Percentiles rank a stretch among this genome's conserved stretches.
Conservation (phyloP, 31 red algal species). For the Endocladia muricata region DNA sequence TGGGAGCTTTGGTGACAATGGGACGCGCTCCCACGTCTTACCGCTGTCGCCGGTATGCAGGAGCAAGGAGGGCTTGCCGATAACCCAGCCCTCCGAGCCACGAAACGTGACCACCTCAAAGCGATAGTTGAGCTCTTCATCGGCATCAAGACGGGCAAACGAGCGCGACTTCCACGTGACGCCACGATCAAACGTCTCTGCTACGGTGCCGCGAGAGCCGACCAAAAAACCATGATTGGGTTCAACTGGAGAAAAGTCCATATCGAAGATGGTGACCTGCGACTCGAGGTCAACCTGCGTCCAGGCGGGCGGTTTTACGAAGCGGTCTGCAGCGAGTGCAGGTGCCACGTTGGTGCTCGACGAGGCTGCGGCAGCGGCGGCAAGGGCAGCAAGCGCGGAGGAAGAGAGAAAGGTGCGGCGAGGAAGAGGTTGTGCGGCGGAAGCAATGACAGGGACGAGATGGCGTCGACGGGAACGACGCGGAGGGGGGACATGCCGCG, state of each 20-base stretch:
- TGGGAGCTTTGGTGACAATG: conserved; percentile 85
- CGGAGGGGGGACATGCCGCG: too few relatives aligned
- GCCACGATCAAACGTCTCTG: conserved; percentile 85
- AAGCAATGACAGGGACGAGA: too few relatives aligned
- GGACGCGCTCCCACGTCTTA: conserved; percentile 88
- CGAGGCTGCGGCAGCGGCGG: neutral
- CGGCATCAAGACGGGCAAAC: conserved; percentile 74
- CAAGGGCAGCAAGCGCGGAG: neutral
- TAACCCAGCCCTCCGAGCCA: conserved; percentile 92
- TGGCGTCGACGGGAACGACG: too few relatives aligned
- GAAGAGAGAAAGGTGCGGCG: neutral
- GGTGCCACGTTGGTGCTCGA: neutral
- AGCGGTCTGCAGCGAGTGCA: conserved; percentile 1
- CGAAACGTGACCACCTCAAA: conserved; percentile 83
- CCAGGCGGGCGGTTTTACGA: conserved; percentile 51
- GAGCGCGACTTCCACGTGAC: conserved; percentile 76
- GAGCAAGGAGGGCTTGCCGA: conserved; percentile 89
- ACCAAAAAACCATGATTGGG: conserved; percentile 88
- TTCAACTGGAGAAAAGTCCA: conserved; percentile 68
- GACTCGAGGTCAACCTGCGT: conserved; percentile 55
- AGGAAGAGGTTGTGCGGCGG: neutral
- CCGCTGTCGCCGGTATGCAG: conserved; percentile 79
- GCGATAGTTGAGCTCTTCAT: conserved; percentile 97
- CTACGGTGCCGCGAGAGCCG: conserved; percentile 82
- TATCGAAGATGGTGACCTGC: conserved; percentile 63